Conservation (phyloP, 192 early-diverging fungal genomes). For the Backusella sp. region DNA sequence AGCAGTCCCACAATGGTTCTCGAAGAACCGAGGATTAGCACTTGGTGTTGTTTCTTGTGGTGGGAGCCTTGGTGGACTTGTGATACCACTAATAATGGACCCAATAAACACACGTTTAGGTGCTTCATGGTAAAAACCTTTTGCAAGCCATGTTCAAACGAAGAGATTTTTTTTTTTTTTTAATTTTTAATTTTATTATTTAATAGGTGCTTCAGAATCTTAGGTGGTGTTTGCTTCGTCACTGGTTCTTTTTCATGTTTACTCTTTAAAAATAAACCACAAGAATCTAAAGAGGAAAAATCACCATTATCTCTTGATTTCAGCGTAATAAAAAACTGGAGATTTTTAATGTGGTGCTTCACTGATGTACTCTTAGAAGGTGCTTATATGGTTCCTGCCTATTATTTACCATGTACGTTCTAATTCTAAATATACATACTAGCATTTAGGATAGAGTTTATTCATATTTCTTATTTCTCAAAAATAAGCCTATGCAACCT, state of each 20-base stretch:
- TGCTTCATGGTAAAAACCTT: constrained; percentile 29
- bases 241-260: constrained; percentile 13
- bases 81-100: constrained; percentile 55
- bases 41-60: constrained; percentile 72
- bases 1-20: constrained; percentile 62
- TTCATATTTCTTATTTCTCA: background rate
- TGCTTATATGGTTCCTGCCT: constrained; percentile 31
- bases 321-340: constrained; percentile 21
- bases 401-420: constrained; percentile 30
- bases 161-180: background rate
- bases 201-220: constrained; percentile 27
- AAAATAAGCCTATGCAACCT: constrained; percentile 13
- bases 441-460: background rate
- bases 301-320: constrained; percentile 22
- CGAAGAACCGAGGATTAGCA: constrained; percentile 59
- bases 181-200: background rate
- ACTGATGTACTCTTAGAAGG: constrained; percentile 21
- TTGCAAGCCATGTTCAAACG: background rate
- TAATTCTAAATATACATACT: background rate
- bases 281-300: background rate
- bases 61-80: constrained; percentile 69
- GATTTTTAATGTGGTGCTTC: constrained; percentile 28
- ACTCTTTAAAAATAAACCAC: constrained; percentile 22
- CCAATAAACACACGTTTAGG: constrained; percentile 56
- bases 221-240: constrained; percentile 24